Evolutionary conservation across 495 filamentous ascomycete species (phyloP).

Genomic region (Aspergillus cavernicola): DNA sequence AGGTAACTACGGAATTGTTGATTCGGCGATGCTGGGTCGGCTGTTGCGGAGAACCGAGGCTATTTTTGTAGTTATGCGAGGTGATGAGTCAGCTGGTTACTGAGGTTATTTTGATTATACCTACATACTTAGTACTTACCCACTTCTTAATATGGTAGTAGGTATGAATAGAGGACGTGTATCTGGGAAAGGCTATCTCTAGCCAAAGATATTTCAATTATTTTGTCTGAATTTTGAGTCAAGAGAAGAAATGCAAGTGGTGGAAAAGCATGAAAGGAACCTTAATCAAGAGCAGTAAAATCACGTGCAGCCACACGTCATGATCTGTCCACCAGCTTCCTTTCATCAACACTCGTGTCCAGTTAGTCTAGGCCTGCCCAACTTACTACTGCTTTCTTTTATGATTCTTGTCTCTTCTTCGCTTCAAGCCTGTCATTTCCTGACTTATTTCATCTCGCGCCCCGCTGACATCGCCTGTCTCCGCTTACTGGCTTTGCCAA

Average conservation of each 20-base stretch:
- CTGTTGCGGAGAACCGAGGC: conserved; percentile 21
- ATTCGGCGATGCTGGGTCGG: background rate
- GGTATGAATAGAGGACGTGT: too few relatives aligned
- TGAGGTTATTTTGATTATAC: too few relatives aligned
- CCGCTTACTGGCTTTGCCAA: background rate
- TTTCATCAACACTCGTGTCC: too few relatives aligned
- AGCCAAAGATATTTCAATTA: too few relatives aligned
- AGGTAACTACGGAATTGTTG: background rate
- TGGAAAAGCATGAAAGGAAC: too few relatives aligned
- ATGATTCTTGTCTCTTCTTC: background rate
- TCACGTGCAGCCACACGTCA: conserved; percentile 20
- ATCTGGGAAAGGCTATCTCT: too few relatives aligned
- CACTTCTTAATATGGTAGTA: too few relatives aligned
- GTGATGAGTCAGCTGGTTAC: conserved; percentile 3
- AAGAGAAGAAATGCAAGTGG: too few relatives aligned
- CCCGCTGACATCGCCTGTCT: background rate
- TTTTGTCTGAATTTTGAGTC: too few relatives aligned
- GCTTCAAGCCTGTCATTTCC: background rate
- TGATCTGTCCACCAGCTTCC: background rate
- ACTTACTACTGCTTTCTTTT: background rate
- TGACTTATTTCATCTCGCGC: background rate
- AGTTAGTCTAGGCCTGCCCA: background rate
- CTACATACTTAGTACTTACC: too few relatives aligned
- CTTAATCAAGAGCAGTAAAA: too few relatives aligned
- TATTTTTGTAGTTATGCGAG: too few relatives aligned